Percentiles rank a stretch among this genome's conserved stretches.
Conservation (phyloP, 306 rosid genomes). For the Lotus japonicus region DNA sequence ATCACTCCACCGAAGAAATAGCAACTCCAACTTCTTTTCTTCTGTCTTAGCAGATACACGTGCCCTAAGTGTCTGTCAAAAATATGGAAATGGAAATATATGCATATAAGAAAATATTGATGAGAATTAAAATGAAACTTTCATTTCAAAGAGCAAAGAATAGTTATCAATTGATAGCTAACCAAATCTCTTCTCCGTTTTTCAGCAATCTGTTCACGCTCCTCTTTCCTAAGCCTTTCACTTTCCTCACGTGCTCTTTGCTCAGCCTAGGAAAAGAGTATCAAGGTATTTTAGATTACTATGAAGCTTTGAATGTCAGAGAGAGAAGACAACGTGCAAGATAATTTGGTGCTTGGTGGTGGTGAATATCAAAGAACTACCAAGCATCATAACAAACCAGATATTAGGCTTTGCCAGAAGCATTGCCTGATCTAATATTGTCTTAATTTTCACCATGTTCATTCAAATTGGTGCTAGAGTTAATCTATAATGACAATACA, state of each 20-base stretch:
- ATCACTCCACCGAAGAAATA: constrained; percentile 94
- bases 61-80: constrained; percentile 76
- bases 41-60: constrained; percentile 97
- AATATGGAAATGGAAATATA: background rate
- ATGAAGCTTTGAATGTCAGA: background rate
- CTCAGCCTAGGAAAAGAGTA: constrained; percentile 63
- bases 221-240: constrained; percentile 82
- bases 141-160: background rate
- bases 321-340: background rate
- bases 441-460: background rate
- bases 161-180: constrained; percentile 14
- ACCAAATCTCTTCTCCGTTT: constrained; percentile 94
- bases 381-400: background rate
- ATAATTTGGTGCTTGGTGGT: background rate
- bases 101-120: background rate
- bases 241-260: constrained; percentile 98
- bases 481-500: background rate
- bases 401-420: background rate
- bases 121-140: background rate
- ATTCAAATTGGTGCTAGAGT: background rate
- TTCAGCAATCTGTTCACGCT: constrained; percentile 87
- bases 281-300: constrained; percentile 8
- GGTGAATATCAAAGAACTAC: background rate
- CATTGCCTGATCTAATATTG: background rate
- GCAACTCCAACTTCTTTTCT: constrained; percentile 94